Base-by-base conservation (phyloP, 768 basidiomycete species). In the Artomyces pyxidatus region DNA sequence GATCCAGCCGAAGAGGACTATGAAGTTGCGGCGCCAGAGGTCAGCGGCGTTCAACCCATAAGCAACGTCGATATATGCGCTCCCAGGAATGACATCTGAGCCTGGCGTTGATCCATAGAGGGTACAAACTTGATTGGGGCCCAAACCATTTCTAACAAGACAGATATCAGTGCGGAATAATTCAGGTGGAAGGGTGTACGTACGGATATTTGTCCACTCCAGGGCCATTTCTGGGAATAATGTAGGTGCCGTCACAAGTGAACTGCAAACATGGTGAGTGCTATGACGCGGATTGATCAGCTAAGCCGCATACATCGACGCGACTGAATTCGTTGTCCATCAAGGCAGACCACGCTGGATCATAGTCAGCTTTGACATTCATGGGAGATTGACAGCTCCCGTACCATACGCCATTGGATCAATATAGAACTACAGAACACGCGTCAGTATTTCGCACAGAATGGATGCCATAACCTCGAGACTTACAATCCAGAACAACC, bases 301-400 rank as follows among this genome's bases (percentile, higher is more conserved):
- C 12, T 56, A 49, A 22, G 37, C 21, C 12, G 63, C 70, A 56
- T 59, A 85, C 84, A 17, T 74, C 63, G 29, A 81, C 78, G 16
- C 79, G 77, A 71, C 72, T 77, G 65, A 92, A 91, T 63, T 95
- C 91, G 63, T 93, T 93, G 65, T 85, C 81, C 81, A 94, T 85
- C 30, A 76, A 69, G 2, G 78, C 81, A 55, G 85, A 78, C 75
- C 86, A 92, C 0, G 79, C 81, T 81, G 51, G n/a, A n/a, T n/a
- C n/a, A n/a, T n/a, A n/a, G n/a, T n/a, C n/a, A n/a, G n/a, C n/a
- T n/a, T n/a, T n/a, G n/a, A n/a, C n/a, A n/a, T n/a, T n/a, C n/a
- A n/a, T n/a, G n/a, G n/a, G n/a, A n/a, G 38, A 27, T 46, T 27
- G 48, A 37, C 5, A 21, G 9, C 37, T 27, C 17, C 51, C 69